phyloP scores from a whole-genome alignment of 192 early-diverging fungal species.

The Linnemannia hyalina region DNA sequence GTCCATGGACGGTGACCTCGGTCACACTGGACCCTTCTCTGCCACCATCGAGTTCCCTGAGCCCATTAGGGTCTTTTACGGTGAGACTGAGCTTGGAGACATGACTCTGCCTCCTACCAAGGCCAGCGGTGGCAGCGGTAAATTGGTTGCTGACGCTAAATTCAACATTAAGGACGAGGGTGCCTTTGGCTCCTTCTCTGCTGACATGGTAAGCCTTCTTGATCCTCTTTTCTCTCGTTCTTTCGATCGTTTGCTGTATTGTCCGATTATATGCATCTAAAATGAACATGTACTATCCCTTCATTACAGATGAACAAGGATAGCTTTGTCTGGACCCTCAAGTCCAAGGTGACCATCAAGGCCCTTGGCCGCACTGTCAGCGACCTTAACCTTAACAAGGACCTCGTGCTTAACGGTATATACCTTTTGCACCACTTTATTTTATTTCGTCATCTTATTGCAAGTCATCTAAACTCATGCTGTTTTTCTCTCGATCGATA shows the following conservation, averaged over 20 bases:
- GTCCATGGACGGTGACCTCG: conserved; percentile 54
- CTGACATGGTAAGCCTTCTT: conserved; percentile 58
- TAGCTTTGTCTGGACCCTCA: conserved; percentile 46
- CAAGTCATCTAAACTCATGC: not conserved
- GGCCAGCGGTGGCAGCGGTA: conserved; percentile 40
- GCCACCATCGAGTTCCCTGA: conserved; percentile 63
- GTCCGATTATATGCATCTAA: not conserved
- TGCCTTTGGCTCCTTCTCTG: conserved; percentile 53
- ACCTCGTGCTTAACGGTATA: conserved; percentile 41
- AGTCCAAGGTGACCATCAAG: conserved; percentile 48
- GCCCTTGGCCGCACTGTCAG: conserved; percentile 51
- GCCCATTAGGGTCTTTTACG: conserved; percentile 58
- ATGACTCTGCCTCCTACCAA: conserved; percentile 46
- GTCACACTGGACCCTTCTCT: conserved; percentile 65
- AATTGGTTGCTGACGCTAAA: not conserved
- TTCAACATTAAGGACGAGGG: conserved; percentile 39
- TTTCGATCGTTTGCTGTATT: not conserved
- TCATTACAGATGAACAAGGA: conserved; percentile 20
- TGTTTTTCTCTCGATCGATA: no score
- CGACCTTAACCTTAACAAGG: conserved; percentile 47
- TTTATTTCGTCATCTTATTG: not conserved
- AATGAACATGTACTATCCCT: not conserved
- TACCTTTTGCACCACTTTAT: not conserved
- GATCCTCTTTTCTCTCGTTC: not conserved
- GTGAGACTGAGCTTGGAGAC: conserved; percentile 39